Percentiles rank a stretch among this genome's conserved stretches.
These are phyloP conservation scores for Collybiopsis luxurians DNA, from an alignment of 768 basidiomycete genomes.

Conservation along the genomic window DNA sequence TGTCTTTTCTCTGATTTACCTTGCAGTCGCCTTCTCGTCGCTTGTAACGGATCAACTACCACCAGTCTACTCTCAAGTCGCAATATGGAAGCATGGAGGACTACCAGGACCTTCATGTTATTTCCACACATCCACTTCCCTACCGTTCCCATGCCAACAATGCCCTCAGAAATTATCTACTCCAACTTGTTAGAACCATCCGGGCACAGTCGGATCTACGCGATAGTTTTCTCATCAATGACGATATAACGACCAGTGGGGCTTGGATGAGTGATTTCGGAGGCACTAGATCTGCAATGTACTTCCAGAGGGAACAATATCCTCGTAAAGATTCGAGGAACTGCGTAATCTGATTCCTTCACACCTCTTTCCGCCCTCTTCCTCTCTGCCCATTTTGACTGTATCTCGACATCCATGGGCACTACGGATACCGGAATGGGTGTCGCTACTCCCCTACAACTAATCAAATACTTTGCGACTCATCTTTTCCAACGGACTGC, in stretches of 20 bases:
- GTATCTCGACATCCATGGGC: conserved; percentile 71
- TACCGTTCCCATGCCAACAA: conserved; percentile 80
- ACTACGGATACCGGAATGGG: conserved; percentile 82
- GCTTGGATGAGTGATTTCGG: too few relatives aligned
- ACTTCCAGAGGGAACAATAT: conserved; percentile 57
- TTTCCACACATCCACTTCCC: conserved; percentile 70
- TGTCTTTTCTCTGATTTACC: conserved; percentile 46
- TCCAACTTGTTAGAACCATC: neutral
- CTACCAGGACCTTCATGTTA: conserved; percentile 58
- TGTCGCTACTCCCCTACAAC: conserved; percentile 59
- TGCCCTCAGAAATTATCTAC: conserved; percentile 55
- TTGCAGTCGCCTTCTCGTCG: conserved; percentile 42
- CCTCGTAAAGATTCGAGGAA: conserved; percentile 36
- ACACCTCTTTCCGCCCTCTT: conserved; percentile 47
- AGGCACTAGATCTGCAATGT: conserved; percentile 28
- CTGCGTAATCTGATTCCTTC: conserved; percentile 4
- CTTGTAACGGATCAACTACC: conserved; percentile 48
- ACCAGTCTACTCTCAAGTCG: conserved; percentile 14
- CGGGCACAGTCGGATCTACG: neutral
- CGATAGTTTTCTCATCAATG: conserved; percentile 25
- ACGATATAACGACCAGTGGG: conserved; percentile 50
- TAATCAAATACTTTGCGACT: conserved; percentile 53
- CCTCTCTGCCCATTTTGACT: conserved; percentile 83
- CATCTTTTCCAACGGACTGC: conserved; percentile 57
- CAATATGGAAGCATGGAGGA: conserved; percentile 48